phyloP scores from a whole-genome alignment of 257 asterid genomes.

The Nicotiana tabacum region DNA sequence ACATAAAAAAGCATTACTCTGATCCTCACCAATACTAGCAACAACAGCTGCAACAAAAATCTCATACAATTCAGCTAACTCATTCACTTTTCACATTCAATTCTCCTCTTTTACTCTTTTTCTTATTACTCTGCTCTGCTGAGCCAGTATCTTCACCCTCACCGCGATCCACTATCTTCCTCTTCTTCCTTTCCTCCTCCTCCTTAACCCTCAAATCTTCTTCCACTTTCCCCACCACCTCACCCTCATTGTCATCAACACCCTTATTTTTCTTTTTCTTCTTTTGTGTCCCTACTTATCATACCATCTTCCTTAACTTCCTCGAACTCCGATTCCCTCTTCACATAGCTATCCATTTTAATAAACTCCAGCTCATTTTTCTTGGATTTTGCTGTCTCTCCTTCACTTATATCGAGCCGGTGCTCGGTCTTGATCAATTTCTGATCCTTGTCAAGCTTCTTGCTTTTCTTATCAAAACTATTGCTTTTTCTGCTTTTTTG shows the following conservation, averaged over 20 bases:
- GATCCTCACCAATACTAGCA: not conserved
- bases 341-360: not conserved
- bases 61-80: not conserved
- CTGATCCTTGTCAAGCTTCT: not conserved
- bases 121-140: conserved; percentile 17
- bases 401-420: not conserved
- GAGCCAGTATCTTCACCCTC: conserved; percentile 1
- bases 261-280: conserved; percentile 16
- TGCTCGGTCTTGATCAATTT: not conserved
- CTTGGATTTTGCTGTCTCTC: not conserved
- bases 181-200: conserved; percentile 27
- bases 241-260: conserved; percentile 11
- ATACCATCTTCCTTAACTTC: conserved; percentile 8
- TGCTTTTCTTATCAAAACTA: not conserved
- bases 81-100: conserved; percentile 14
- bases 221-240: not conserved
- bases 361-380: not conserved
- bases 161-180: conserved; percentile 24
- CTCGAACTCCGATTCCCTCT: not conserved
- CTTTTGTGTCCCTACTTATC: not conserved
- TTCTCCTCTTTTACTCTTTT: conserved; percentile 32
- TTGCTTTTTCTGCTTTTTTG: not conserved
- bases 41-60: not conserved
- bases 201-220: not conserved
- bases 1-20: not conserved